Percentiles rank a stretch among this genome's conserved stretches.
These are phyloP conservation scores for Trichosporon faecale DNA, from an alignment of 1,284 basidiomycete species.

Conservation along the genomic window DNA sequence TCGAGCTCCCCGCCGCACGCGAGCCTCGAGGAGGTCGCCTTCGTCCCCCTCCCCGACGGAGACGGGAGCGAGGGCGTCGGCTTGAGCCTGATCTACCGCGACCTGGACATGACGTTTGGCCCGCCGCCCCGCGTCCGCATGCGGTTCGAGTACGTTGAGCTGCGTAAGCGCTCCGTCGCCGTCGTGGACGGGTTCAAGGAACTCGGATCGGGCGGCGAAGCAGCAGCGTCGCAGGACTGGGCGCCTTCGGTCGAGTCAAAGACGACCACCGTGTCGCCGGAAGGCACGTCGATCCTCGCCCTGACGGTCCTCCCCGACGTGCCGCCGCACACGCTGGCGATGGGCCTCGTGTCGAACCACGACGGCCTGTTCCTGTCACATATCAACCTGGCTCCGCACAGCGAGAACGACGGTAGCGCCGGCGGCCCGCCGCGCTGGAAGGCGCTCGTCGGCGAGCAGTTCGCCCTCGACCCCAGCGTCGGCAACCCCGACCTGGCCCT, in stretches of 20 bases:
- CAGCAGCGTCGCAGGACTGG: slow-evolving; percentile 19
- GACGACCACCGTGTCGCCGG: slow-evolving; percentile 24
- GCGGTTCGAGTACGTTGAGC: slow-evolving; percentile 23
- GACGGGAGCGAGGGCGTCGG: slow-evolving; percentile 15
- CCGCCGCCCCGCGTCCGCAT: slow-evolving; percentile 16
- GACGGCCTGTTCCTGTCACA: slow-evolving; percentile 24
- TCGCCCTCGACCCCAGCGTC: slow-evolving; percentile 11
- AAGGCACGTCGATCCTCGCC: slow-evolving; percentile 27
- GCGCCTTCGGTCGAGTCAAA: slow-evolving; percentile 15
- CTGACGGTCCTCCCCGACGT: slow-evolving; percentile 31
- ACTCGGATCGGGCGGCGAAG: slow-evolving; percentile 14
- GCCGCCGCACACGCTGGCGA: slow-evolving; percentile 27
- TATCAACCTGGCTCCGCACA: slow-evolving; percentile 26
- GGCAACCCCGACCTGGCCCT: slow-evolving; percentile 15
- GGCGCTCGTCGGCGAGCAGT: slow-evolving; percentile 21
- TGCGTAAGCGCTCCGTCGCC: slow-evolving; percentile 16
- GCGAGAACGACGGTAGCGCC: slow-evolving; percentile 13
- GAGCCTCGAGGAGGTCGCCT: slow-evolving; percentile 18
- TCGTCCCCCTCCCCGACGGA: slow-evolving; percentile 18
- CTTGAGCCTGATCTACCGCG: slow-evolving; percentile 19
- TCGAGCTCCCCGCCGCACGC: slow-evolving; percentile 1
- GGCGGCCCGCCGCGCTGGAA: slow-evolving; percentile 16
- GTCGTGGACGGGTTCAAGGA: slow-evolving; percentile 27
- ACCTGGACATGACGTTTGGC: slow-evolving; percentile 12
- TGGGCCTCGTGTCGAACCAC: slow-evolving; percentile 30